These are phyloP conservation scores for Parastagonospora nodorum DNA, from an alignment of 2,329 filamentous ascomycete species.

Conservation along the genomic window DNA sequence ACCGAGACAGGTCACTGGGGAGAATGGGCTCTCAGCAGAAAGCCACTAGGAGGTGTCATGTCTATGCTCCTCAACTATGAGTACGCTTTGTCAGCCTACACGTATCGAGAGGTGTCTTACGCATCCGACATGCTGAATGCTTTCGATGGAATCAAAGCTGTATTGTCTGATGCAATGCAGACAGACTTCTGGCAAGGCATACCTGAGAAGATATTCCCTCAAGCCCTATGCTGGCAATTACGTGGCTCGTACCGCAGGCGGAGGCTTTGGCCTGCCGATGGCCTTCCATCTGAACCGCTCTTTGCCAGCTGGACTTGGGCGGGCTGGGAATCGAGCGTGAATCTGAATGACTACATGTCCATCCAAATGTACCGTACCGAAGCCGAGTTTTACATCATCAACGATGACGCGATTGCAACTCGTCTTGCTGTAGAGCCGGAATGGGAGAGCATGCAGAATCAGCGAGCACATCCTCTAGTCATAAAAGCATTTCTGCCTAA, in stretches of 20 bases:
- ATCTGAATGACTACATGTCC: constrained; percentile 1
- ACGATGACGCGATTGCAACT: not conserved
- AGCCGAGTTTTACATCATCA: constrained; percentile 7
- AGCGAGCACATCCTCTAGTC: not conserved
- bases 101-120: constrained; percentile 4
- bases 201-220: constrained; percentile 6
- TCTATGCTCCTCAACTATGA: not conserved
- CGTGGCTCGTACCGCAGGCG: not conserved
- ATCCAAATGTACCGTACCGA: not conserved
- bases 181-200: constrained; percentile 9
- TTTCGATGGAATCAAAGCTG: constrained; percentile 4
- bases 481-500: not conserved
- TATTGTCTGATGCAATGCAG: constrained; percentile 4
- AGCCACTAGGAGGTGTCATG: not conserved
- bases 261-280: not conserved
- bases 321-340: constrained; percentile 3
- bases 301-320: constrained; percentile 13
- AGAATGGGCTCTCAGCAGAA: constrained; percentile 5
- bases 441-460: not conserved
- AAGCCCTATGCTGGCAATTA: constrained; percentile 6
- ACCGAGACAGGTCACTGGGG: not conserved
- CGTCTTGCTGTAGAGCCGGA: not conserved
- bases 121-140: constrained; percentile 7
- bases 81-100: constrained; percentile 3
- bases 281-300: not conserved